These are phyloP conservation scores for Podaxis pistillaris DNA, from an alignment of 768 basidiomycete species.

Conservation along the genomic window DNA sequence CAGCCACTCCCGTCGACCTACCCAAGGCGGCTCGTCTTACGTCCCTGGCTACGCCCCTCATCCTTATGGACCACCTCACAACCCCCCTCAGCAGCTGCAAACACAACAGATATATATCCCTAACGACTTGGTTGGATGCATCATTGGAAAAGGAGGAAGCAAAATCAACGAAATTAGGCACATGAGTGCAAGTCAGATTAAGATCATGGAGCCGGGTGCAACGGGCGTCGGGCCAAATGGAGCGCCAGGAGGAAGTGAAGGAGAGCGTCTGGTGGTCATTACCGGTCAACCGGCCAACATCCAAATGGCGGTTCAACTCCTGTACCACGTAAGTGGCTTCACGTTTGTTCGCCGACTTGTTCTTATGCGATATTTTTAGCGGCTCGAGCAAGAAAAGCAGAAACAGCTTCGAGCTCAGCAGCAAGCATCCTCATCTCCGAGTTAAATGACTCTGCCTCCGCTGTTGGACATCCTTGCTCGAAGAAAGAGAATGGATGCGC, in stretches of 20 bases:
- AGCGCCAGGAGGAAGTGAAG: slow-evolving; percentile 72
- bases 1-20: slow-evolving; percentile 31
- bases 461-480: background rate
- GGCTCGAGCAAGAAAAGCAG: slow-evolving; percentile 87
- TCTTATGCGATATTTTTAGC: slow-evolving; percentile 37
- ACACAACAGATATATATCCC: slow-evolving; percentile 99
- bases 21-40: slow-evolving; percentile 53
- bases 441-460: background rate
- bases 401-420: slow-evolving; percentile 60
- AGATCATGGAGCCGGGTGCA: slow-evolving; percentile 97
- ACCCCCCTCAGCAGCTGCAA: slow-evolving; percentile 74
- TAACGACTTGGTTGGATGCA: slow-evolving; percentile 93
- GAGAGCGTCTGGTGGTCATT: slow-evolving; percentile 93
- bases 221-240: slow-evolving; percentile 66
- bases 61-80: slow-evolving; percentile 41
- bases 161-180: slow-evolving; percentile 99
- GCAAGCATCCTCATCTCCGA: slow-evolving; percentile 13
- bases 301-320: slow-evolving; percentile 91
- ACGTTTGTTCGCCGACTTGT: background rate
- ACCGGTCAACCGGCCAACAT: slow-evolving; percentile 95
- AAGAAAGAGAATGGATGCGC: background rate
- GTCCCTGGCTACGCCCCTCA: slow-evolving; percentile 55
- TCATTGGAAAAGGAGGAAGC: slow-evolving; percentile 97
- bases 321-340: slow-evolving; percentile 68
- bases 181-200: slow-evolving; percentile 94